Evolutionary conservation across 306 rosid genomes (phyloP).

Genomic region (Cicer yamashitae): DNA sequence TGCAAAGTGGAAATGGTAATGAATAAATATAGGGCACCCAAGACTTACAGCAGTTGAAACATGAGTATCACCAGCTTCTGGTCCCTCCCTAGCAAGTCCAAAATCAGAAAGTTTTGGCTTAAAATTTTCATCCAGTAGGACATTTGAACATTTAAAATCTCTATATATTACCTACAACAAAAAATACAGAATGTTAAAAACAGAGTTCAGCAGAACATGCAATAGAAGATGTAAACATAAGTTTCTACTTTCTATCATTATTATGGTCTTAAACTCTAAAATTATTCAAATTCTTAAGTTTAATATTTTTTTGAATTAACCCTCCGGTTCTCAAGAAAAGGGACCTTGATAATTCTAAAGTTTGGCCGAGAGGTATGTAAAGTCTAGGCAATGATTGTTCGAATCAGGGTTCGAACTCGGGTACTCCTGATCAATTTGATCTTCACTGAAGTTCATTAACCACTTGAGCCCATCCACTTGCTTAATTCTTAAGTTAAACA

Average conservation of each 20-base stretch:
- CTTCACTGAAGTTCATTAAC: too few relatives aligned
- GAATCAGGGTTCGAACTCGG: too few relatives aligned
- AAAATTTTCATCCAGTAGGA: constrained; percentile 72
- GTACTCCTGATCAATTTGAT: too few relatives aligned
- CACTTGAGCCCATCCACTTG: too few relatives aligned
- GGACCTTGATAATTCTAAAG: too few relatives aligned
- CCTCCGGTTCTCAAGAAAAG: too few relatives aligned
- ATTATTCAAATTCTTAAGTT: too few relatives aligned
- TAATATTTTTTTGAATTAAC: too few relatives aligned
- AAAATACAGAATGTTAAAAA: constrained; percentile 20
- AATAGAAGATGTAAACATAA: not conserved
- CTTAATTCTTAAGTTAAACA: not conserved
- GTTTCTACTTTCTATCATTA: too few relatives aligned
- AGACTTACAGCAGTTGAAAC: constrained; percentile 90
- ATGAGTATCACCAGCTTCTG: constrained; percentile 71
- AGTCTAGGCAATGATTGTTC: too few relatives aligned
- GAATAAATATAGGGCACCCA: constrained; percentile 14
- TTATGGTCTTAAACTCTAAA: too few relatives aligned
- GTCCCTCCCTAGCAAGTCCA: constrained; percentile 94
- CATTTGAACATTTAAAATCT: constrained; percentile 78
- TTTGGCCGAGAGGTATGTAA: too few relatives aligned
- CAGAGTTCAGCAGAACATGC: not conserved
- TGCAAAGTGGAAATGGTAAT: constrained; percentile 27
- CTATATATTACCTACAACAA: constrained; percentile 71
- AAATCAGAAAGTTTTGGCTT: constrained; percentile 86